Conservation (phyloP, 1,284 basidiomycete species). For the Rhodotorula glutinis region DNA sequence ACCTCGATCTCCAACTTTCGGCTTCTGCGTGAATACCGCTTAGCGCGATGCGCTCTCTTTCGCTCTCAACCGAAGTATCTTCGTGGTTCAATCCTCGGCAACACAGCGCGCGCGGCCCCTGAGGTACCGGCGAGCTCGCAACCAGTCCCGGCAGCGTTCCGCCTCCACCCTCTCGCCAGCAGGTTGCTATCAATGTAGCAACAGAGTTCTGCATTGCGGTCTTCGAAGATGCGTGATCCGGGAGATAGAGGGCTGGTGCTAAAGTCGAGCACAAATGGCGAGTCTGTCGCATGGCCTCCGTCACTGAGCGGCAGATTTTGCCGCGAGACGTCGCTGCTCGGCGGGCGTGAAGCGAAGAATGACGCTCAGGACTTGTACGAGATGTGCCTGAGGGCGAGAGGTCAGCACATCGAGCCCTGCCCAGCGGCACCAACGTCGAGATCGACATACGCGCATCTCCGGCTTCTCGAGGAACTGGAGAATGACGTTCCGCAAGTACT, state of each 20-base stretch:
- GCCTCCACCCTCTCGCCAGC: background rate
- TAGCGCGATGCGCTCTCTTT: too few relatives aligned
- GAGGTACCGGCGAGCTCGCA: too few relatives aligned
- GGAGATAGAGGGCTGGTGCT: background rate
- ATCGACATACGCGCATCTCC: slow-evolving; percentile 69
- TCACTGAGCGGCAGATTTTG: slow-evolving; percentile 44
- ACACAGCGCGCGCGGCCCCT: too few relatives aligned
- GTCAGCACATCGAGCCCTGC: background rate
- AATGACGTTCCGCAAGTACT: slow-evolving; percentile 90
- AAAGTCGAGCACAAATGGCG: background rate
- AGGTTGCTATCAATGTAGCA: background rate
- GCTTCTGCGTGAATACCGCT: too few relatives aligned
- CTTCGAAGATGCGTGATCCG: too few relatives aligned
- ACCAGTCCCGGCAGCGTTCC: too few relatives aligned
- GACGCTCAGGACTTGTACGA: slow-evolving; percentile 82
- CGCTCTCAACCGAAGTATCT: too few relatives aligned
- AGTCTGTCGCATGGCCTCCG: too few relatives aligned
- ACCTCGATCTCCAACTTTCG: background rate
- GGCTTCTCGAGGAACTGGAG: slow-evolving; percentile 87
- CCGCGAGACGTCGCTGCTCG: slow-evolving; percentile 77
- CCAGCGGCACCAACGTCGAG: background rate
- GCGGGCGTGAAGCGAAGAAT: slow-evolving; percentile 90
- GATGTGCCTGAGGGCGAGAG: slow-evolving; percentile 62
- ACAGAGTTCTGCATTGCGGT: background rate
- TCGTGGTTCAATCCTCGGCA: too few relatives aligned